Percentiles rank a stretch among this genome's conserved stretches.
These are phyloP conservation scores for Rhinocladiella similis DNA, from an alignment of 2,329 filamentous ascomycete genomes.

Conservation along the genomic window DNA sequence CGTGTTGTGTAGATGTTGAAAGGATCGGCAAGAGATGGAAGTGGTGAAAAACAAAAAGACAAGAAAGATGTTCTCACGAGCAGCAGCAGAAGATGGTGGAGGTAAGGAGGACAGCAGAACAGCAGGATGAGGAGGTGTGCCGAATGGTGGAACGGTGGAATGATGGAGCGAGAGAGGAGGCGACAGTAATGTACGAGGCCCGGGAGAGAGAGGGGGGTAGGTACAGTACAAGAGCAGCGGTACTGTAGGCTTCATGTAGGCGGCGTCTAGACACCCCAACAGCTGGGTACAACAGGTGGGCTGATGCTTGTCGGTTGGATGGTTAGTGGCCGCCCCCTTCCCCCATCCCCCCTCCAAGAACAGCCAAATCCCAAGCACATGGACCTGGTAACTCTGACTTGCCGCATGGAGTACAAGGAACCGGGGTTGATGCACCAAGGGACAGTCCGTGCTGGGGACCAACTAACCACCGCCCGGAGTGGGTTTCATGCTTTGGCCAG, in stretches of 20 bases:
- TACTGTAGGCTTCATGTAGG: too few species aligned
- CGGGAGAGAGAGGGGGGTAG: background rate
- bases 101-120: background rate
- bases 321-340: too few species aligned
- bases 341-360: too few species aligned
- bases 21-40: background rate
- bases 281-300: too few species aligned
- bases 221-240: background rate
- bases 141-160: background rate
- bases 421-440: background rate
- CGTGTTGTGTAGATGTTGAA: background rate
- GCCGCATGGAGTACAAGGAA: background rate
- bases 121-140: background rate
- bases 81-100: background rate
- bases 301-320: background rate
- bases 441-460: background rate
- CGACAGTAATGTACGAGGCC: too few species aligned
- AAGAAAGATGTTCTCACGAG: background rate
- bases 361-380: background rate
- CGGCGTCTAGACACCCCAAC: too few species aligned
- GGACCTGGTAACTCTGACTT: background rate
- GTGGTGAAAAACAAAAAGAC: background rate
- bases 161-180: background rate
- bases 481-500: background rate
- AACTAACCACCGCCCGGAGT: background rate